Evolutionary conservation across 306 rosid genomes (phyloP), one percentile per base, ranked within the genome.

Genomic region (Sicyos baderoa): DNA sequence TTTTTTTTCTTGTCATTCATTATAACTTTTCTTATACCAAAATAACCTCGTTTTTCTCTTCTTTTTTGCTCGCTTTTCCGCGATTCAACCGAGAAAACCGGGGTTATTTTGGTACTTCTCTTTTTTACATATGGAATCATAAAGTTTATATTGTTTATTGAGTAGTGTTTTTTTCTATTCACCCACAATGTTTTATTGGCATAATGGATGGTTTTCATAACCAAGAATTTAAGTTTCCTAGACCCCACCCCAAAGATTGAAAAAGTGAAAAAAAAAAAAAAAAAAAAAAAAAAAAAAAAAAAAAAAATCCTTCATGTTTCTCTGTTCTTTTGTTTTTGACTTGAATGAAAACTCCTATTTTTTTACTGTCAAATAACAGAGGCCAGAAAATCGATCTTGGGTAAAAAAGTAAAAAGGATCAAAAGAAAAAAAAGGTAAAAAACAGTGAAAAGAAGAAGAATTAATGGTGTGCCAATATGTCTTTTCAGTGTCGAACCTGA

Each of bases 11-110:
- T 27, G 8, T 40, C 16, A 37, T 76, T 40, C 16, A 37, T 76
- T 78, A 77, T 80, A 35, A 35, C 42, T 72, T 54, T 49, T 70
- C 76, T 65, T 62, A 68, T 68, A 74, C 95, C 93, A 84, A 80
- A 87, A 87, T 86, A 87, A 86, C 91, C 83, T 12, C 95, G 91
- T 84, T 89, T 89, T 87, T 92, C 88, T 83, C 87, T 29, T 29
- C 62, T n/a, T 68, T 47, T 72, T 70, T 77, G 48, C 18, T 12
- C 44, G 11, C 35, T 32, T 42, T 22, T 0, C 35, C 13, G 69
- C 21, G 50, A 78, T 81, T 77, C 60, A 73, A 82, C 85, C 75
- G 86, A 76, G 98, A 81, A 92, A 89, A 85, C 84, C 91, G 85
- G 84, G 82, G 89, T 83, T 92, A 87, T 89, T 92, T 89, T 87